Evolutionary conservation across 2,329 filamentous ascomycete species (phyloP), one percentile per base, ranked within the genome.

Genomic region (Colletotrichum falcatum): DNA sequence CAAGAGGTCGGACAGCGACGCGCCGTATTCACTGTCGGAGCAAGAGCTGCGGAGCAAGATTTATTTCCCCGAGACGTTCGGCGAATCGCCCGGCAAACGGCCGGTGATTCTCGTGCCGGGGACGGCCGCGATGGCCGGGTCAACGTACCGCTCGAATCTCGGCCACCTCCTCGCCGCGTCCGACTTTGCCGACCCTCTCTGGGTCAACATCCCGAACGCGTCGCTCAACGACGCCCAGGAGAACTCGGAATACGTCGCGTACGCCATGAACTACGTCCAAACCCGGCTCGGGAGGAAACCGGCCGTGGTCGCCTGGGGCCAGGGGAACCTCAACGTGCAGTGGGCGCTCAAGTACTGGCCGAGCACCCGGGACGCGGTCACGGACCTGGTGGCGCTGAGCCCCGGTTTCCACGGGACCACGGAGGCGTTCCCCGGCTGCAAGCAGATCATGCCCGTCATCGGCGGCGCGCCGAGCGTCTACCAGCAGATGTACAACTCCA

Each of bases 321-420:
- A 90, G 76, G 87, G 87, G 18, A 84, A 83, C 54, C 77, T 89
- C 1, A 79, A 86, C 66, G 79, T 83, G 0, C 88, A 90, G 75
- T 90, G 87, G 88, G 86, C 84, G 0, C 77, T 87, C 72, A 89
- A 88, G 74, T 89, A 88, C 78, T 89, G 85, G 84, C 86, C 86
- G 0, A 86, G 83, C 3, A 86, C 84, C 1, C 80, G 83, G 2
- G 58, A 58, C 1, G 76, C 80, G 0, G 81, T 85, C 1, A 80
- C 80, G n/a, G 83, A 89, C 73, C 83, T 87, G 74, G 81, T 90
- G 39, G 81, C 84, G 48, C 80, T 89, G 54, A 84, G 82, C 18
- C 81, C 86, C 1, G 86, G 88, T 73, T 89, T 87, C 55, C 73
- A 74, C 35, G 76, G 77, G 11, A 76, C 75, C 4, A 70, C 53